phyloP scores from a whole-genome alignment of 768 basidiomycete genomes.

The Pulveroboletus sp. region DNA sequence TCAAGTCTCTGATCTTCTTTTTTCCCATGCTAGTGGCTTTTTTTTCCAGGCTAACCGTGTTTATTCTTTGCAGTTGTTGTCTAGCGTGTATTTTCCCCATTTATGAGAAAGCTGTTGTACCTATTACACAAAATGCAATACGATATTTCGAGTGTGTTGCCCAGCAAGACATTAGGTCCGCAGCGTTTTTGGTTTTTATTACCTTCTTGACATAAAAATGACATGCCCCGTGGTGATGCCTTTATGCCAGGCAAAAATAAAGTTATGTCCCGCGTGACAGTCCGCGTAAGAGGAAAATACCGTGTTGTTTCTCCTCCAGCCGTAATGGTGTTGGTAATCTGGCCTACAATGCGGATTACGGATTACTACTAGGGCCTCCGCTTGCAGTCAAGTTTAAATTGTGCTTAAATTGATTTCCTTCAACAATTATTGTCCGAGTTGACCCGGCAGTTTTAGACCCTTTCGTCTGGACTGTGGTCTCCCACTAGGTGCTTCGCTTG shows the following conservation, averaged over 20 bases:
- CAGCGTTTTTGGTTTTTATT: background rate
- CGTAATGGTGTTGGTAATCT: slow-evolving; percentile 17
- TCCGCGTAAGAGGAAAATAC: slow-evolving; percentile 4
- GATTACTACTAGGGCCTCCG: slow-evolving; percentile 9
- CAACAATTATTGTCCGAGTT: background rate
- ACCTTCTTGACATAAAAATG: slow-evolving; percentile 2
- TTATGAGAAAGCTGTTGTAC: slow-evolving; percentile 15
- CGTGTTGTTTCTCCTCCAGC: slow-evolving; percentile 10
- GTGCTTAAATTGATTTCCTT: slow-evolving; percentile 12
- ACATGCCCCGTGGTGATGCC: background rate
- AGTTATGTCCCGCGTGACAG: background rate
- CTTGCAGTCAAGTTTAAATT: slow-evolving; percentile 14
- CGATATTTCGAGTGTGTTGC: slow-evolving; percentile 2
- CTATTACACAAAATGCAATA: slow-evolving; percentile 10
- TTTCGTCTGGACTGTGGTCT: background rate
- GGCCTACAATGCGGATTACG: too few relatives aligned
- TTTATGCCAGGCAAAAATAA: slow-evolving; percentile 1
- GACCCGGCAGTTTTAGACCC: too few relatives aligned
- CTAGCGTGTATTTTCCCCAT: background rate
- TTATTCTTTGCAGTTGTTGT: background rate
- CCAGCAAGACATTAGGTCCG: background rate
- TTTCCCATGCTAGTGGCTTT: background rate
- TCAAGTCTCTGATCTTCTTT: slow-evolving; percentile 68
- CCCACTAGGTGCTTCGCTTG: background rate
- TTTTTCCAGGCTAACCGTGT: slow-evolving; percentile 14